Conservation (phyloP, 495 filamentous ascomycete genomes). For the Aspergillus heteromorphus region DNA sequence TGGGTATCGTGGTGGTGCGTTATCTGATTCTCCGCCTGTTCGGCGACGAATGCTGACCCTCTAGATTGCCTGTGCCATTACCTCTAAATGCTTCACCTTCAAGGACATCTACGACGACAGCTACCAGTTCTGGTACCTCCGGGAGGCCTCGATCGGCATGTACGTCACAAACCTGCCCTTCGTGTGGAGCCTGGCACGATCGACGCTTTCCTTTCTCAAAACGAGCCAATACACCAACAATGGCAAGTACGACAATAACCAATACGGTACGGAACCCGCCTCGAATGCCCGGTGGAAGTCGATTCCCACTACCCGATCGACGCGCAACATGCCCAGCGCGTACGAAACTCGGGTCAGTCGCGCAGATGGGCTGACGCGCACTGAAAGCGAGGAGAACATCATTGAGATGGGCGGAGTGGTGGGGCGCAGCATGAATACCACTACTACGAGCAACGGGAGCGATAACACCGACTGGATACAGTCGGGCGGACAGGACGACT, state of each 20-base stretch:
- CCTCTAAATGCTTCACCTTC: background rate
- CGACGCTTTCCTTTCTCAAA: background rate
- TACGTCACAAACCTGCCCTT: background rate
- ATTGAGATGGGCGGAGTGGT: background rate
- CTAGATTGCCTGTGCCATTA: background rate
- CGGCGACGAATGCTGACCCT: background rate
- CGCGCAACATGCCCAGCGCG: background rate
- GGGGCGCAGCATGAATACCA: background rate
- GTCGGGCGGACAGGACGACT: background rate
- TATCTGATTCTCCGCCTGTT: background rate
- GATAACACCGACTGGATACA: background rate
- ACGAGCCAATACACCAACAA: background rate
- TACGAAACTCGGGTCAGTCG: background rate
- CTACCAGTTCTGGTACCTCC: slow-evolving; percentile 1
- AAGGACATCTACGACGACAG: background rate
- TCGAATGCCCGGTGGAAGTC: background rate
- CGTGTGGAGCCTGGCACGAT: background rate
- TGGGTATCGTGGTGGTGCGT: background rate
- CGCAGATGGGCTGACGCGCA: background rate
- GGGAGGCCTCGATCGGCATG: background rate
- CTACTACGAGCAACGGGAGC: background rate
- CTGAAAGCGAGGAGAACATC: slow-evolving; percentile 1
- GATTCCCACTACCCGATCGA: background rate
- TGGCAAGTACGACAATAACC: background rate
- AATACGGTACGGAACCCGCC: background rate